A percentile compares a stretch with the other conserved stretches of the same genome.
Conservation (phyloP, 768 basidiomycete genomes). For the Collybiopsis confluens region DNA sequence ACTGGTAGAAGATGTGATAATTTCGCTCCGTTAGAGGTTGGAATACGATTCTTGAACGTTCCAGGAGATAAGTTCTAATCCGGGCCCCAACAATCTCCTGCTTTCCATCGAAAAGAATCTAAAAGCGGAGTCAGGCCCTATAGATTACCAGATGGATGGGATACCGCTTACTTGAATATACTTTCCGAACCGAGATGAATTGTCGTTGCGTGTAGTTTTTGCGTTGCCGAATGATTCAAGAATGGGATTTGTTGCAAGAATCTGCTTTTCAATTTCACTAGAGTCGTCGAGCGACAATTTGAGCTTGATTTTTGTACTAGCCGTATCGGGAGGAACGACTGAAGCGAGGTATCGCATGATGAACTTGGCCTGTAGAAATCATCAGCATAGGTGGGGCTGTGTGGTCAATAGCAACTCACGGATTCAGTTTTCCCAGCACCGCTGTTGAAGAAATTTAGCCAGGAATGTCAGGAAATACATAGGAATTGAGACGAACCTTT, state of each 20-base stretch:
- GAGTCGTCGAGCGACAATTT: constrained; percentile 79
- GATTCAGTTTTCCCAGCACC: constrained; percentile 99
- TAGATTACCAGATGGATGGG: background rate
- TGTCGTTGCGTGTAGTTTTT: constrained; percentile 98
- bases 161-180: constrained; percentile 83
- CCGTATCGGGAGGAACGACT: constrained; percentile 74
- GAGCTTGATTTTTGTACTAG: constrained; percentile 55
- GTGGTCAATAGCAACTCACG: constrained; percentile 32
- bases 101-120: constrained; percentile 95
- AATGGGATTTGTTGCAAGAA: constrained; percentile 98
- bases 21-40: constrained; percentile 96
- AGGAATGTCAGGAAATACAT: constrained; percentile 9
- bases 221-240: constrained; percentile 99
- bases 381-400: background rate
- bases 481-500: constrained; percentile 58
- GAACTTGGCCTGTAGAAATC: constrained; percentile 73
- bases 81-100: constrained; percentile 98
- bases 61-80: constrained; percentile 97
- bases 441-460: constrained; percentile 37
- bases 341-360: constrained; percentile 99
- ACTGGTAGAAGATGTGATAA: constrained; percentile 99
- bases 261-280: constrained; percentile 95
- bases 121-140: constrained; percentile 2
- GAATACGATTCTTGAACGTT: constrained; percentile 96
- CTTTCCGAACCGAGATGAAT: constrained; percentile 98